Percentiles rank a stretch among this genome's conserved stretches.
Evolutionary conservation across 306 rosid genomes (phyloP).

Genomic region (Medicago arabica): DNA sequence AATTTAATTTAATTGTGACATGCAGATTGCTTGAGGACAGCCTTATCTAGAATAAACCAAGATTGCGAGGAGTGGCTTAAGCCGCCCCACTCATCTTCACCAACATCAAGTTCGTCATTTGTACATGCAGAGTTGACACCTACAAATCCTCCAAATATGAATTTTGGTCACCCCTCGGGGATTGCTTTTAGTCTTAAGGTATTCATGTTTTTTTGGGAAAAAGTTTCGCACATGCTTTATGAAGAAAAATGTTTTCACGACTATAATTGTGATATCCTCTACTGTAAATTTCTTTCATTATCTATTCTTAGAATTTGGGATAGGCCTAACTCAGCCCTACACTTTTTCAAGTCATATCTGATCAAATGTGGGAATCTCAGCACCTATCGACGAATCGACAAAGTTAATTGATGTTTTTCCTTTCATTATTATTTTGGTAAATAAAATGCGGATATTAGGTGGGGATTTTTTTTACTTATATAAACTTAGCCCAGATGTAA

Average conservation of each 20-base stretch:
- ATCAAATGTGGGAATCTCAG: not conserved
- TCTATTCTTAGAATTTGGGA: constrained; percentile 6
- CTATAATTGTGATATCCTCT: constrained; percentile 25
- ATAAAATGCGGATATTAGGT: not conserved
- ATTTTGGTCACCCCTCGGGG: constrained; percentile 59
- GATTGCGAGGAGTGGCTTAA: constrained; percentile 92
- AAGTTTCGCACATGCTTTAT: not conserved
- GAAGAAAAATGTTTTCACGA: constrained; percentile 12
- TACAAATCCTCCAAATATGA: constrained; percentile 60
- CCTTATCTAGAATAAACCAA: constrained; percentile 80
- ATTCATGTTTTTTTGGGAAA: constrained; percentile 35
- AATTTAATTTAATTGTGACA: constrained; percentile 53
- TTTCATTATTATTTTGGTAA: not conserved
- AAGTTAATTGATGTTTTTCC: not conserved
- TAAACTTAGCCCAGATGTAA: constrained; percentile 11
- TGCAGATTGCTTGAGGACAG: constrained; percentile 84
- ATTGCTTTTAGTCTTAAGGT: constrained; percentile 85
- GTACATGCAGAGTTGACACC: constrained; percentile 70
- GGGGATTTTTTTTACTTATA: constrained; percentile 3
- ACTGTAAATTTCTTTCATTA: constrained; percentile 13
- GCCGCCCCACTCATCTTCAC: constrained; percentile 61
- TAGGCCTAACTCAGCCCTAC: not conserved
- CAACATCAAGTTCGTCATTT: constrained; percentile 61
- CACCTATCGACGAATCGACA: constrained; percentile 10
- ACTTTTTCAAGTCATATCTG: not conserved